phyloP scores from a whole-genome alignment of 2,329 filamentous ascomycete genomes.

The Monosporascus sp. region DNA sequence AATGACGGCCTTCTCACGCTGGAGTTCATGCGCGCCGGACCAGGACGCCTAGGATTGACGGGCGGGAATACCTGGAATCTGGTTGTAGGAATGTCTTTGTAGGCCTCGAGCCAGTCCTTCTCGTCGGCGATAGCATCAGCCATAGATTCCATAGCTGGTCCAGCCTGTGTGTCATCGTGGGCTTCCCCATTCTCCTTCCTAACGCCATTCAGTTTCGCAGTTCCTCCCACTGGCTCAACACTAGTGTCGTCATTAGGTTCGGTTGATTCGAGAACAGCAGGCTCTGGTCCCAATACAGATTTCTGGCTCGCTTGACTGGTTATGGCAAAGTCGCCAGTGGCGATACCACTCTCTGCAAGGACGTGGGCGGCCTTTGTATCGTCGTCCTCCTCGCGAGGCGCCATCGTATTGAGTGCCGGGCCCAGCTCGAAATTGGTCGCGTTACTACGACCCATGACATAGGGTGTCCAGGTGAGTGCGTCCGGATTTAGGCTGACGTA shows the following conservation, averaged over 20 bases:
- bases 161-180: slow-evolving; percentile 12
- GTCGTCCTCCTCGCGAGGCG: slow-evolving; percentile 73
- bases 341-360: slow-evolving; percentile 24
- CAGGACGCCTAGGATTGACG: slow-evolving; percentile 44
- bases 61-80: slow-evolving; percentile 78
- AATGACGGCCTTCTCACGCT: slow-evolving; percentile 26
- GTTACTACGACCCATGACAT: slow-evolving; percentile 87
- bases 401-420: slow-evolving; percentile 77
- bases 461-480: slow-evolving; percentile 88
- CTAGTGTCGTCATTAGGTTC: slow-evolving; percentile 30
- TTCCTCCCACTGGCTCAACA: slow-evolving; percentile 11
- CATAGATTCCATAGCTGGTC: slow-evolving; percentile 6
- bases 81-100: slow-evolving; percentile 57
- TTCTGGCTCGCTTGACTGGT: slow-evolving; percentile 22
- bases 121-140: slow-evolving; percentile 24
- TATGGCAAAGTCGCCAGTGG: slow-evolving; percentile 27
- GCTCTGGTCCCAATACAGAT: slow-evolving; percentile 17
- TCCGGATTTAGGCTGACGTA: slow-evolving; percentile 80
- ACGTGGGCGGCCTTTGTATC: slow-evolving; percentile 32
- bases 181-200: slow-evolving; percentile 16
- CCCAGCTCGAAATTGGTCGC: slow-evolving; percentile 78
- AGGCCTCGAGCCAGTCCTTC: slow-evolving; percentile 41
- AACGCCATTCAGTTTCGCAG: slow-evolving; percentile 20
- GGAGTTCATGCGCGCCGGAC: slow-evolving; percentile 39
- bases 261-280: slow-evolving; percentile 33